Conservation (phyloP, 108 stramenopile species). For the Epipyxis sp. region DNA sequence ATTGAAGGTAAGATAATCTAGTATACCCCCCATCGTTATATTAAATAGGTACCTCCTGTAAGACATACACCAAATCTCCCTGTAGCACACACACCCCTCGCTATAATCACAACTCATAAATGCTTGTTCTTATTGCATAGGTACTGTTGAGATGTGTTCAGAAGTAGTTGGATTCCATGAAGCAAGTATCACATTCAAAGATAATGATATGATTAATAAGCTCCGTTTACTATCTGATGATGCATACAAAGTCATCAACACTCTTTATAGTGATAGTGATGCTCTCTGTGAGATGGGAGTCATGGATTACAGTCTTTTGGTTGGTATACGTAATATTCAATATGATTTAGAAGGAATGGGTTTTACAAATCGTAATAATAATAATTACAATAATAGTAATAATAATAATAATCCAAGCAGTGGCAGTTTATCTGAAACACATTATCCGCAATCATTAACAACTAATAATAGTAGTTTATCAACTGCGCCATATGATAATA, state of each 20-base stretch:
- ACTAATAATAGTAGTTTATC: no score
- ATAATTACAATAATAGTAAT: no score
- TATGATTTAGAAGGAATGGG: conserved; percentile 36
- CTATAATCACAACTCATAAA: no score
- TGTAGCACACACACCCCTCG: no score
- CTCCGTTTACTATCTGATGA: conserved; percentile 28
- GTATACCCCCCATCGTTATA: no score
- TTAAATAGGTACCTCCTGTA: no score
- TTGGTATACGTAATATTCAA: conserved; percentile 33
- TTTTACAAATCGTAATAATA: not conserved
- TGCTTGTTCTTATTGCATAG: no score
- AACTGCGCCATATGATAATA: not conserved
- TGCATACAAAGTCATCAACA: not conserved
- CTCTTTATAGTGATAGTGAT: not conserved
- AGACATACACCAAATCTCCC: no score
- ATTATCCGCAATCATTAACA: no score
- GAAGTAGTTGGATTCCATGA: conserved; percentile 1
- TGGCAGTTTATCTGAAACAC: no score
- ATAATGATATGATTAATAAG: conserved; percentile 45
- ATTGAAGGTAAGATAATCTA: conserved; percentile 6
- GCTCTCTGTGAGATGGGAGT: conserved; percentile 31
- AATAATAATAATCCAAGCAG: no score
- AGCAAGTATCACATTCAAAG: conserved; percentile 29
- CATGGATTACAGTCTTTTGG: conserved; percentile 46
- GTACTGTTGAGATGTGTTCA: not conserved